Base-by-base conservation (phyloP, 2,329 filamentous ascomycete genomes). In the Alternaria triticimaculans region DNA sequence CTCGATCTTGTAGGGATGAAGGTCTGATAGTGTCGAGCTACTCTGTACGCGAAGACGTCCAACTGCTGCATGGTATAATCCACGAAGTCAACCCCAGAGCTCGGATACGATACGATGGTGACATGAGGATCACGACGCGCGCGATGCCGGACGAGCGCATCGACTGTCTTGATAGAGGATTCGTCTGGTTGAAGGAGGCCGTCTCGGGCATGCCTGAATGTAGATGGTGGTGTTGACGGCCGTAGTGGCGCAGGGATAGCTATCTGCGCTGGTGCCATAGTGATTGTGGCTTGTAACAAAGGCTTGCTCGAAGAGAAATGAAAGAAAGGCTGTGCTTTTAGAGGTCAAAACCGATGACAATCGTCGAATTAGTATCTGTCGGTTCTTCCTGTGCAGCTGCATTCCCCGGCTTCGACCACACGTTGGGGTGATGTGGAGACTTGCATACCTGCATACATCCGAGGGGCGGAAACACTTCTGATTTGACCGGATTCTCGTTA, bases 11-110 rank as follows among this genome's bases (percentile, higher is more conserved):
- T 62, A 15, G 70, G 69, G 18, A 75, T 71, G 49, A 67, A 67
- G 53, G 60, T 30, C 48, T 74, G 62, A 45, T 73, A 72, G 54
- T 75, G 66, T 30, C 72, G 51, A 18, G 72, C 66, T 25, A 70
- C 63, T 14, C 68, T 62, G 54, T 77, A 77, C 21, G 79, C 76
- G n/a, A 79, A 79, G 3, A 80, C 67, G 58, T 86, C 83, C 2
- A 86, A 76, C 48, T 85, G 81, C 23, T 78, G 77, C 57, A 83
- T 72, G 1, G 83, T 82, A 66, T 85, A 86, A 67, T 85, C 78
- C 33, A 83, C 80, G 73, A 84, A 86, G 2, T 81, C 71, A 30
- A 81, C 78, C 6, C 82, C 82, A 2, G 76, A 77, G 5, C 76
- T 78, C 3, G 84, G 83, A 55, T 86, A 86, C 0, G 81, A 82